Base-by-base conservation (phyloP, 2,329 filamentous ascomycete genomes). In the Aureobasidium sp. region DNA sequence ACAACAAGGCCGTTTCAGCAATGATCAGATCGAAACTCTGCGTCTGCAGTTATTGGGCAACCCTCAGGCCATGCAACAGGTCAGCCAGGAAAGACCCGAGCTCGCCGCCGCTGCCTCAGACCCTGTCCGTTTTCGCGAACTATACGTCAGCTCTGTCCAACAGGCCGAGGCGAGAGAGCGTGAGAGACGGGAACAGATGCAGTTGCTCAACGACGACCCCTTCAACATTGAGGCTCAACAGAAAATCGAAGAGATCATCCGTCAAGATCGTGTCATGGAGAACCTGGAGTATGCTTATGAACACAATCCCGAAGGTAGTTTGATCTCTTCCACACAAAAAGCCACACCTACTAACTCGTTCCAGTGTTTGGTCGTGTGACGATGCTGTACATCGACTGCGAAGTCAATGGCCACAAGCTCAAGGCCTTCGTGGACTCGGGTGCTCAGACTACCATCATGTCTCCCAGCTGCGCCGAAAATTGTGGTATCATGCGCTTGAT, bases 401-500 rank as follows among this genome's bases (percentile, higher is more conserved):
- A 95, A 73, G 94, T 99, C 69, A 99, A 99, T 74, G 88, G 90
- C 13, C 84, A 90, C 68, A 90, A 89, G 62, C 87, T 99, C 69
- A 97, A 97, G 78, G 94, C 93, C 3, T 88, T 99, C 67, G 94
- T 99, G 63, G 94, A 99, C 74, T 97, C 94, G 2, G 94, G 94
- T 64, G 94, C 94, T 29, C 94, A 99, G 77, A 91, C 93, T 30
- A 99, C 94, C 57, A 97, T 99, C 78, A 99, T 99, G 94, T 97
- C 93, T 5, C 94, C 94, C 5, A 82, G 86, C 29, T 97, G 91
- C 71, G 94, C 94, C 30, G 90, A 96, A 71, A 83, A 86, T 9
- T 99, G 94, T 72, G 91, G 91, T 68, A 97, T 99, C 74, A 96
- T 96, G 89, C 88, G 93, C 53, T 84, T 99, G 15, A 90, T 99